Evolutionary conservation across 2,329 filamentous ascomycete species (phyloP).

Genomic region (Fusarium sp.): DNA sequence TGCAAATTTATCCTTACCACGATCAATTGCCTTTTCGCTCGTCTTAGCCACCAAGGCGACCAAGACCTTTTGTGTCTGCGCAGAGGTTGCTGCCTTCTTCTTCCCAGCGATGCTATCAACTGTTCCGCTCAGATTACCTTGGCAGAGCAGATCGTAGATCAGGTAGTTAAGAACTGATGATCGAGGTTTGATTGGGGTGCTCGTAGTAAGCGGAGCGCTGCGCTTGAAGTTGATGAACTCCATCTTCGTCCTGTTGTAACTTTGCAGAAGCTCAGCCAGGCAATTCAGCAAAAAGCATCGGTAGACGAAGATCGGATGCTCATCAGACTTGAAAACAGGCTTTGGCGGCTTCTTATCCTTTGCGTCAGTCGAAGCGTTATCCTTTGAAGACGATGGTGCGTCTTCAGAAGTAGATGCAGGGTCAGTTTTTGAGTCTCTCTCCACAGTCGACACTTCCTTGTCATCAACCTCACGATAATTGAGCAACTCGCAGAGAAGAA

Average conservation of each 20-base stretch:
- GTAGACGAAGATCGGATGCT: constrained; percentile 97
- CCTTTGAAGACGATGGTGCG: constrained; percentile 53
- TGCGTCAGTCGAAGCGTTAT: constrained; percentile 54
- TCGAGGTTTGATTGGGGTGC: constrained; percentile 93
- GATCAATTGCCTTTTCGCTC: constrained; percentile 78
- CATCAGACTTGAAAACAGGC: constrained; percentile 86
- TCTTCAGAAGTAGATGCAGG: constrained; percentile 51
- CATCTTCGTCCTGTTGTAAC: constrained; percentile 94
- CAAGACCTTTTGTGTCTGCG: constrained; percentile 87
- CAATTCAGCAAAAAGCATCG: constrained; percentile 95
- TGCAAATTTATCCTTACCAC: constrained; percentile 70
- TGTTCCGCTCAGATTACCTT: constrained; percentile 74
- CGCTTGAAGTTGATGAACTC: constrained; percentile 99
- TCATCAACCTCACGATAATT: constrained; percentile 95
- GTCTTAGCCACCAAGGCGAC: constrained; percentile 92
- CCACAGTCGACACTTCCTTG: constrained; percentile 70
- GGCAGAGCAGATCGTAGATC: constrained; percentile 81
- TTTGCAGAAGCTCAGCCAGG: constrained; percentile 88
- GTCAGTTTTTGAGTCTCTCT: constrained; percentile 61
- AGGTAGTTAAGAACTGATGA: constrained; percentile 95
- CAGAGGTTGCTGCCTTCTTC: constrained; percentile 88
- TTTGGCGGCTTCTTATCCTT: constrained; percentile 78
- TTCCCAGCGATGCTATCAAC: constrained; percentile 83
- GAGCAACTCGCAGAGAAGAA: constrained; percentile 90
- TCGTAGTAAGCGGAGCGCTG: constrained; percentile 85